Base-by-base conservation (phyloP, 2,329 filamentous ascomycete species). In the Escovopsis sp. region DNA sequence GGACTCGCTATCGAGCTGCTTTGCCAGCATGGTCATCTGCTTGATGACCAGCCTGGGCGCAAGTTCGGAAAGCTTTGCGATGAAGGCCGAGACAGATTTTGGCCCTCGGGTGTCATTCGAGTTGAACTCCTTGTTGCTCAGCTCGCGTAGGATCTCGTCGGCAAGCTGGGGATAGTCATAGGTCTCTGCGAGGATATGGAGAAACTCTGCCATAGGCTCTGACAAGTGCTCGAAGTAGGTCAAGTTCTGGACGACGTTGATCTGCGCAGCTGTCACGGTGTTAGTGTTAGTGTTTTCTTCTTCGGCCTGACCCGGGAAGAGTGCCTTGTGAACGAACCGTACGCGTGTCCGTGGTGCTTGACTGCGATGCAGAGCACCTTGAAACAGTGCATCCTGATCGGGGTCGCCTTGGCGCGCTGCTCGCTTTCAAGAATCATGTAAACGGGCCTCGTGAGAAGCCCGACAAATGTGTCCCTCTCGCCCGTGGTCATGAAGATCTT, bases 151-250 rank as follows among this genome's bases (percentile, higher is more conserved):
- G 27, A 96, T 84, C 57, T 98, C 91, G 57, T 95, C 91, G 5
- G 87, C 82, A 8, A 98, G 71, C 55, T 98, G 91, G 13, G 88
- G 84, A 57, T 96, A 94, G 62, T 98, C 91, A 64, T 96, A 98
- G 65, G 95, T 89, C 58, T 96, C 88, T 1, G 88, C 81, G 24
- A 98, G 70, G 54, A 96, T 98, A 53, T 96, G 86, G 5, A 98
- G 67, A 53, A 98, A 94, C 59, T 98, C 93, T 29, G 91, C 91
- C 91, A 98, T 98, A 1, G 91, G 91, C 56, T 98, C 91, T 1
- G 91, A 89, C n/a, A 98, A 67, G 61, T 98, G 91, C 63, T 98
- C 91, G 54, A 96, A 98, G 59, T 98, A 98, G 5, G 91, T 94
- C 50, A 98, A 66, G 57, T 91, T 96, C 60, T 98, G 91, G 42